Evolutionary conservation across 2,329 filamentous ascomycete species (phyloP).

Genomic region (Ceratocystis alfenasii): DNA sequence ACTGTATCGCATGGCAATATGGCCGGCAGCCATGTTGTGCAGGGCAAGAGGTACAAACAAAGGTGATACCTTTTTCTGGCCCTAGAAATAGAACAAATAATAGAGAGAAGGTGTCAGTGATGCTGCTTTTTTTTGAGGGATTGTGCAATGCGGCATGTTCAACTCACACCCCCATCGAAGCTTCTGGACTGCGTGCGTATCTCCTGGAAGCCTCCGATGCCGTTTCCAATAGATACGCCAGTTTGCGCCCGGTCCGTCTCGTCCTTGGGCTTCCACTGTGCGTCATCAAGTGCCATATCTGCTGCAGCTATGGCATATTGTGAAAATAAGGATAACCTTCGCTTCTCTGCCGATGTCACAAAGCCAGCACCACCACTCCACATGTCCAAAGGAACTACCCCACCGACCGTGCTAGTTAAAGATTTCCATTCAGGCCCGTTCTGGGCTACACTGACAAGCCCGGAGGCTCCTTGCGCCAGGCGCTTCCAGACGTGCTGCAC

Average conservation of each 20-base stretch:
- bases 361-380: conserved; percentile 47
- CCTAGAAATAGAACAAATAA: conserved; percentile 39
- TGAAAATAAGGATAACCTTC: conserved; percentile 80
- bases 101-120: conserved; percentile 1
- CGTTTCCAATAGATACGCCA: conserved; percentile 86
- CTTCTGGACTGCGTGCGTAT: conserved; percentile 72
- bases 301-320: conserved; percentile 84
- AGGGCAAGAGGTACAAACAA: conserved; percentile 86
- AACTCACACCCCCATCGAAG: conserved; percentile 57
- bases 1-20: conserved; percentile 85
- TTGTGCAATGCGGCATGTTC: background rate
- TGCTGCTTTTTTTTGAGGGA: background rate
- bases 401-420: conserved; percentile 76
- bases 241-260: conserved; percentile 57
- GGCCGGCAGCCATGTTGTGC: conserved; percentile 89
- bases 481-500: conserved; percentile 67
- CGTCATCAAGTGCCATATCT: conserved; percentile 74
- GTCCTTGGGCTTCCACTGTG: conserved; percentile 57
- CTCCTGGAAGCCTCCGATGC: conserved; percentile 88
- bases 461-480: conserved; percentile 66
- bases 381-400: conserved; percentile 52
- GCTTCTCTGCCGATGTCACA: conserved; percentile 38
- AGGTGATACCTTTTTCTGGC: conserved; percentile 85
- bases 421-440: conserved; percentile 53
- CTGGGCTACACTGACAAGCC: conserved; percentile 60